phyloP scores from a whole-genome alignment of 2,329 filamentous ascomycete genomes.

The Seiridium cupressi region DNA sequence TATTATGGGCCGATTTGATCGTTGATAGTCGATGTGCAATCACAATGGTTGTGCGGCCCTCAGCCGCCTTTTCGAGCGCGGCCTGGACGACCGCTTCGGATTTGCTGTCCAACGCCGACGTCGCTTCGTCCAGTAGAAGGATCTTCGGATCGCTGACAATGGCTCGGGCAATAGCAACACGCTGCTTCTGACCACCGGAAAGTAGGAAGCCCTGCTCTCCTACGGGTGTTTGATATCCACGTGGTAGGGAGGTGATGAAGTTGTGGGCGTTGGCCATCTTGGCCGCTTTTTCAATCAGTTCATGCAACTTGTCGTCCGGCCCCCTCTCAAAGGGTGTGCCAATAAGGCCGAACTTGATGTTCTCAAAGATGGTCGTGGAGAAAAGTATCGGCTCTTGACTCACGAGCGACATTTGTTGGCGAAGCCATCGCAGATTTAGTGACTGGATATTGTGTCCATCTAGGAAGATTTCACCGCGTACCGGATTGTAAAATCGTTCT shows the following conservation, averaged over 20 bases:
- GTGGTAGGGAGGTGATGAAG: constrained; percentile 78
- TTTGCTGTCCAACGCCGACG: constrained; percentile 69
- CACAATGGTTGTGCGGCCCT: constrained; percentile 82
- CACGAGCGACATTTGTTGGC: constrained; percentile 84
- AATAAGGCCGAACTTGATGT: constrained; percentile 81
- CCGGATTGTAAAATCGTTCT: constrained; percentile 78
- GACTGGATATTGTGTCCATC: constrained; percentile 77
- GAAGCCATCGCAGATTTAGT: constrained; percentile 82
- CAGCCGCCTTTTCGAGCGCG: constrained; percentile 75
- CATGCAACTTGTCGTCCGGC: constrained; percentile 57
- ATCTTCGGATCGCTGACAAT: constrained; percentile 78
- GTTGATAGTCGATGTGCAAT: constrained; percentile 86
- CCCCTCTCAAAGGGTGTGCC: constrained; percentile 71
- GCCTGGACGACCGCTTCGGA: constrained; percentile 74
- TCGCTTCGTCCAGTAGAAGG: constrained; percentile 77
- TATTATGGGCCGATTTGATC: constrained; percentile 87
- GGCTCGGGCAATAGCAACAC: constrained; percentile 85
- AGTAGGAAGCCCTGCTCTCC: constrained; percentile 80
- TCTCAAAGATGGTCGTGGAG: constrained; percentile 78
- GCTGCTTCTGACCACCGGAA: constrained; percentile 87
- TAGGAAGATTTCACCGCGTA: constrained; percentile 70
- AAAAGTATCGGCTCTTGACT: constrained; percentile 89
- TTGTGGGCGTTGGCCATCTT: constrained; percentile 89
- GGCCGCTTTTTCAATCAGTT: constrained; percentile 73
- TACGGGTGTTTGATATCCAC: constrained; percentile 78